Percentiles rank a stretch among this genome's conserved stretches.
These are phyloP conservation scores for Ramularia collo-cygni DNA, from an alignment of 2,329 filamentous ascomycete genomes.

Conservation along the genomic window DNA sequence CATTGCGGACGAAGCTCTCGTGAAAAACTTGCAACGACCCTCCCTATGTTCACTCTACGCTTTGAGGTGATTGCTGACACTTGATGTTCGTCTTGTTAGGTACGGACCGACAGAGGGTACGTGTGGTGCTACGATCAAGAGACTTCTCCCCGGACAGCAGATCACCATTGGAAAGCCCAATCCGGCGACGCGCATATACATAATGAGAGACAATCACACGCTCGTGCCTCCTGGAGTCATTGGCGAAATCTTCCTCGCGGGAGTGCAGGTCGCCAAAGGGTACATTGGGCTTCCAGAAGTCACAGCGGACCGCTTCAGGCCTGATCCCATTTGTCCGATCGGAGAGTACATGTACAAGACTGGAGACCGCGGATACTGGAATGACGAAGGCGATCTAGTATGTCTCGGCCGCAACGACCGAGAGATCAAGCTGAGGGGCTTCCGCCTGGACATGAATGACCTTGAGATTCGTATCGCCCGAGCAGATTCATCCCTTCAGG, in stretches of 20 bases:
- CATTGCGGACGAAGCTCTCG: too few species aligned
- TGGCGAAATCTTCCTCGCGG: neutral
- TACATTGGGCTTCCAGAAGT: neutral
- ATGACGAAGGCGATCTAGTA: constrained; percentile 1
- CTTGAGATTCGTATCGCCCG: neutral
- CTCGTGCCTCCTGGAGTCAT: neutral
- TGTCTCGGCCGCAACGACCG: constrained; percentile 3
- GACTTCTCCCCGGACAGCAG: neutral
- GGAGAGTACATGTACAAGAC: constrained; percentile 1
- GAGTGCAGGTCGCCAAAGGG: neutral
- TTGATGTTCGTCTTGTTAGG: too few species aligned
- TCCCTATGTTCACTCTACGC: too few species aligned
- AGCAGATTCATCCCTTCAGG: neutral
- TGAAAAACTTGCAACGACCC: too few species aligned
- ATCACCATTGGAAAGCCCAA: constrained; percentile 2
- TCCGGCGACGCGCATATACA: neutral
- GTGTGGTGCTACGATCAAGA: constrained; percentile 3
- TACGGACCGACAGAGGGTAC: constrained; percentile 4
- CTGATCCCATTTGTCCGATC: neutral
- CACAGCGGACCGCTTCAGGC: neutral
- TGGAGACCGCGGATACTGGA: constrained; percentile 4
- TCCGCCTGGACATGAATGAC: neutral
- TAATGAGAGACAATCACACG: too few species aligned
- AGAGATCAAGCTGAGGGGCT: constrained; percentile 4
- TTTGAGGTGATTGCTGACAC: too few species aligned